Conservation (phyloP, 108 stramenopile species). For the Nitzschia putrida region DNA sequence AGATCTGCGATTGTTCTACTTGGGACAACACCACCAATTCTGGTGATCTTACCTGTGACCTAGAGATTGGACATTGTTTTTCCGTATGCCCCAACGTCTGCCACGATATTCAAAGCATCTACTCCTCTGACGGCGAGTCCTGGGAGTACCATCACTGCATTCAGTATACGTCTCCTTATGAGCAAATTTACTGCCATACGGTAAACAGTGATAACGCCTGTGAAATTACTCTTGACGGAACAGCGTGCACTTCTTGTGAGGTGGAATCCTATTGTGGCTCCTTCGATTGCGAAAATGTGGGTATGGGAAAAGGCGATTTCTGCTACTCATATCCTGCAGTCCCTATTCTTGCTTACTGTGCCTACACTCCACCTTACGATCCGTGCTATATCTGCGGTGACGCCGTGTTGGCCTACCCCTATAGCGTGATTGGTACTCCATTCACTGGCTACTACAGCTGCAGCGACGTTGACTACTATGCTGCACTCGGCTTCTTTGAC, state of each 20-base stretch:
- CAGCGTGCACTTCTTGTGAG: constrained; percentile 4
- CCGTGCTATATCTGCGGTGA: constrained; percentile 6
- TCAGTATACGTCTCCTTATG: not conserved
- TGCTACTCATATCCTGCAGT: not conserved
- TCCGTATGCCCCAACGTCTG: not conserved
- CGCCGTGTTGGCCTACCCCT: not conserved
- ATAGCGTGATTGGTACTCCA: not conserved
- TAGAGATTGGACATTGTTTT: not conserved
- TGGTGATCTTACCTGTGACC: not conserved
- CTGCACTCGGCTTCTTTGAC: not conserved
- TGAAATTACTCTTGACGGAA: not conserved
- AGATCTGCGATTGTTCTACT: not conserved
- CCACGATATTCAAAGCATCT: not conserved
- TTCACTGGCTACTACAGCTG: constrained; percentile 4
- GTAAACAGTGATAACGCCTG: not conserved
- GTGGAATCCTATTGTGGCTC: not conserved
- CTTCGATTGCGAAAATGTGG: constrained; percentile 23
- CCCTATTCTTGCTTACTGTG: not conserved
- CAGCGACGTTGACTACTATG: not conserved
- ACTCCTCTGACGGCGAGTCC: not conserved
- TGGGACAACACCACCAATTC: not conserved
- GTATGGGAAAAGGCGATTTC: not conserved
- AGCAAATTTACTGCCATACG: constrained; percentile 1
- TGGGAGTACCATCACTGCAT: not conserved
- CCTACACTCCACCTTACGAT: not conserved